Conservation (phyloP, 1,139 yeast species). For the Pichia sp. region DNA sequence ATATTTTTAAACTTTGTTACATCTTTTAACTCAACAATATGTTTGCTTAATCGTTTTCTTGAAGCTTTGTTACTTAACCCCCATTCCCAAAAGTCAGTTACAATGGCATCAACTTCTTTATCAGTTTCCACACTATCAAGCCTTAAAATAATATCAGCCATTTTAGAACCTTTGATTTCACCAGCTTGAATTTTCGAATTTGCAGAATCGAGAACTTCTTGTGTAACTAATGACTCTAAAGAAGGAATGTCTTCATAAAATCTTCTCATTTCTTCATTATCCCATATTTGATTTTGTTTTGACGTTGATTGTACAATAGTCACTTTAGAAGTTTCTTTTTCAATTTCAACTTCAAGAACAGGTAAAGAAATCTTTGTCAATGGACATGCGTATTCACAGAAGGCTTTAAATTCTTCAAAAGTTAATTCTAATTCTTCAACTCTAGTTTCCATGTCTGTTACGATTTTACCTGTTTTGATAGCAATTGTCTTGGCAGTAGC, state of each 20-base stretch:
- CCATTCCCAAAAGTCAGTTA: conserved; percentile 44
- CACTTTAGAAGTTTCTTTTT: conserved; percentile 20
- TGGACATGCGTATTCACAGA: conserved; percentile 43
- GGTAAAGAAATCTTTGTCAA: conserved; percentile 31
- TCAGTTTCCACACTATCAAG: conserved; percentile 42
- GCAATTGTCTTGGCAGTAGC: conserved; percentile 47
- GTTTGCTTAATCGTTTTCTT: conserved; percentile 50
- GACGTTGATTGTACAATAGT: conserved; percentile 24
- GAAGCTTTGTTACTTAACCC: conserved; percentile 70
- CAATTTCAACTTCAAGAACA: conserved; percentile 21
- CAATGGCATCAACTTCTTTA: conserved; percentile 52
- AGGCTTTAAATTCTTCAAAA: conserved; percentile 42
- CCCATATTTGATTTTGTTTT: conserved; percentile 48
- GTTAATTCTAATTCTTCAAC: conserved; percentile 35
- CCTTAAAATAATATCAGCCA: conserved; percentile 19
- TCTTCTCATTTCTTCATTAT: conserved; percentile 51
- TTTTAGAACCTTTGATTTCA: conserved; percentile 14
- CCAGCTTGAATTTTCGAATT: conserved; percentile 19
- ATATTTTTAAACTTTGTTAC: conserved; percentile 43
- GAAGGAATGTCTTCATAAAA: conserved; percentile 52
- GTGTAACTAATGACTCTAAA: conserved; percentile 22
- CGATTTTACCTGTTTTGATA: conserved; percentile 58
- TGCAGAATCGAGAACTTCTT: conserved; percentile 18
- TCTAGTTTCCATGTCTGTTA: conserved; percentile 46
- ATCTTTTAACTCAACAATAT: conserved; percentile 44